Evolutionary conservation across 1,284 basidiomycete genomes (phyloP).

Genomic region (Chiua sp.): DNA sequence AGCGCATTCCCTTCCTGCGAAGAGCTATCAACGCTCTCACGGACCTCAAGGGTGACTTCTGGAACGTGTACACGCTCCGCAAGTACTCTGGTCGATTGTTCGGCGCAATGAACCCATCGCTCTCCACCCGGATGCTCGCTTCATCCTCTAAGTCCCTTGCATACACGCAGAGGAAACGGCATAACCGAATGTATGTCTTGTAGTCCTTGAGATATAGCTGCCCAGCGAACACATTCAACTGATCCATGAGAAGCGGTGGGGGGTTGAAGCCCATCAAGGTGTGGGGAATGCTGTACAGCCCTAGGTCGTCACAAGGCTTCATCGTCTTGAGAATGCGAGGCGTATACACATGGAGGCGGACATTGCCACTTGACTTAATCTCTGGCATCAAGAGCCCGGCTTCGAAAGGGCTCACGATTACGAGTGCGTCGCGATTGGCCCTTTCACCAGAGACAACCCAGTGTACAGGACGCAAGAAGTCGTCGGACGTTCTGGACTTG

Average conservation of each 20-base stretch:
- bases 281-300: constrained; percentile 39
- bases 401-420: constrained; percentile 52
- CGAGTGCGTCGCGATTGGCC: constrained; percentile 18
- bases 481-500: constrained; percentile 8
- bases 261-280: constrained; percentile 18
- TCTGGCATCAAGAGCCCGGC: constrained; percentile 42
- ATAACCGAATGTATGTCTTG: constrained; percentile 39
- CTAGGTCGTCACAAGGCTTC: constrained; percentile 44
- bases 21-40: constrained; percentile 41
- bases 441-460: constrained; percentile 43
- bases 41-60: constrained; percentile 27
- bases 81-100: constrained; percentile 19
- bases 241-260: constrained; percentile 26
- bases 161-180: constrained; percentile 44
- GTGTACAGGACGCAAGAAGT: constrained; percentile 46
- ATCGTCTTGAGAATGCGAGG: constrained; percentile 41
- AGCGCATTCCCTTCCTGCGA: constrained; percentile 49
- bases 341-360: constrained; percentile 49
- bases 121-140: constrained; percentile 19
- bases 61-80: constrained; percentile 30
- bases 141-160: constrained; percentile 22
- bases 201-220: constrained; percentile 32
- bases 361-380: constrained; percentile 38
- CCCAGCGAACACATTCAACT: constrained; percentile 50
- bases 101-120: constrained; percentile 44